phyloP scores from a whole-genome alignment of 768 basidiomycete species.

The Melanogaster broomeanus region DNA sequence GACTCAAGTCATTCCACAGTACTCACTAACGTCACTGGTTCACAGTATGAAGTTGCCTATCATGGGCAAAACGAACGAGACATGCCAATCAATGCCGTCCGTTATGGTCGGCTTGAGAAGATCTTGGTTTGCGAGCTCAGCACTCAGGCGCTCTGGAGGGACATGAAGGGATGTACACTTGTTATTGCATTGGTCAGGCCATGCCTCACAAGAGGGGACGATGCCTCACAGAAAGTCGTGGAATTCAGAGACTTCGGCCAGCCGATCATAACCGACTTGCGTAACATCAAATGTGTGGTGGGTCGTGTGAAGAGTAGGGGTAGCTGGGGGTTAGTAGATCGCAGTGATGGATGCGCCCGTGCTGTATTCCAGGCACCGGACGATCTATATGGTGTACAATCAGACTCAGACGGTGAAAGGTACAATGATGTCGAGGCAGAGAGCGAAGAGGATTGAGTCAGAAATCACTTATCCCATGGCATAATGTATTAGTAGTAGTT shows the following conservation, averaged over 20 bases:
- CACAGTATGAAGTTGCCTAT: too few species aligned
- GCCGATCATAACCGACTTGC: constrained; percentile 12
- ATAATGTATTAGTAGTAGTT: too few species aligned
- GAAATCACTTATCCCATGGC: too few species aligned
- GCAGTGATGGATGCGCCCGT: background rate
- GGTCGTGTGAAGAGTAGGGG: constrained; percentile 8
- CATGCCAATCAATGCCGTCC: background rate
- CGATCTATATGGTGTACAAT: too few species aligned
- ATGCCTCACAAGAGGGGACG: background rate
- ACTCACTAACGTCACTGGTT: too few species aligned
- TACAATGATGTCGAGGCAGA: too few species aligned
- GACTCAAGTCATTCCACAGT: background rate
- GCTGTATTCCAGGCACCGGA: too few species aligned
- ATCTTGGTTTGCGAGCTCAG: constrained; percentile 13
- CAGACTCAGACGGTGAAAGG: too few species aligned
- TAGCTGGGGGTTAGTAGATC: constrained; percentile 5
- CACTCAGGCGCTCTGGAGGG: background rate
- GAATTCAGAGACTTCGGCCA: background rate
- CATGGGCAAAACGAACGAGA: too few species aligned
- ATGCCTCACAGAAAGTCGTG: constrained; percentile 7
- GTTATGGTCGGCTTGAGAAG: constrained; percentile 15
- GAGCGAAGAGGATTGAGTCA: too few species aligned
- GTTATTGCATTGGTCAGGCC: background rate
- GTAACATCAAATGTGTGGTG: constrained; percentile 8
- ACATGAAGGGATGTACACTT: background rate